These are phyloP conservation scores for Sarocladium strictum DNA, from an alignment of 2,329 filamentous ascomycete species.

Conservation along the genomic window DNA sequence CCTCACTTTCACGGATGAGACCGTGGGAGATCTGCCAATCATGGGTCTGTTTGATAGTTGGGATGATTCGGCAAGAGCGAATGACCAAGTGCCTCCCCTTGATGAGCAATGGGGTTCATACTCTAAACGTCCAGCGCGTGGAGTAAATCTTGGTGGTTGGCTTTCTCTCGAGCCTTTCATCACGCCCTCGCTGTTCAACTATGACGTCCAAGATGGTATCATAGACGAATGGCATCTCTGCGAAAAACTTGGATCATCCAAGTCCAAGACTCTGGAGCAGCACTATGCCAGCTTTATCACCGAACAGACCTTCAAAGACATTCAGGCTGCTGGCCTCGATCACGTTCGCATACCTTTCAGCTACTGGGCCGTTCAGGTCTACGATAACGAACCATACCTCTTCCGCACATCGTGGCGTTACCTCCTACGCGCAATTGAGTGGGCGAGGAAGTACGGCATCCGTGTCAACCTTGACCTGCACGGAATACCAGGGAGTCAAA, in stretches of 20 bases:
- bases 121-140: constrained; percentile 70
- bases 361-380: constrained; percentile 89
- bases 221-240: constrained; percentile 86
- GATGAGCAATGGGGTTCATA: constrained; percentile 73
- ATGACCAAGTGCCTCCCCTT: constrained; percentile 72
- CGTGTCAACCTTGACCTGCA: constrained; percentile 92
- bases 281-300: constrained; percentile 90
- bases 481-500: constrained; percentile 86
- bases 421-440: constrained; percentile 86
- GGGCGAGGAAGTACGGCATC: constrained; percentile 84
- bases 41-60: constrained; percentile 84
- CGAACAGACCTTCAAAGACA: constrained; percentile 77
- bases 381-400: constrained; percentile 82
- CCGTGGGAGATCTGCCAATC: constrained; percentile 78
- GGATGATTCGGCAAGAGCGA: constrained; percentile 77
- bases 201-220: constrained; percentile 57
- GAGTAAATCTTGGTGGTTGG: constrained; percentile 93
- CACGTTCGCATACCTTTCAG: constrained; percentile 94
- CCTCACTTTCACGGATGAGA: constrained; percentile 81
- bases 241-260: constrained; percentile 59
- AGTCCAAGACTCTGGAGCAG: constrained; percentile 69
- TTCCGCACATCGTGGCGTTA: constrained; percentile 88
- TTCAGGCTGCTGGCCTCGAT: constrained; percentile 82
- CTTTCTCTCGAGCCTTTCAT: constrained; percentile 92
- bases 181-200: constrained; percentile 80